These are phyloP conservation scores for Colletotrichum musae DNA, from an alignment of 2,329 filamentous ascomycete species.

Conservation along the genomic window DNA sequence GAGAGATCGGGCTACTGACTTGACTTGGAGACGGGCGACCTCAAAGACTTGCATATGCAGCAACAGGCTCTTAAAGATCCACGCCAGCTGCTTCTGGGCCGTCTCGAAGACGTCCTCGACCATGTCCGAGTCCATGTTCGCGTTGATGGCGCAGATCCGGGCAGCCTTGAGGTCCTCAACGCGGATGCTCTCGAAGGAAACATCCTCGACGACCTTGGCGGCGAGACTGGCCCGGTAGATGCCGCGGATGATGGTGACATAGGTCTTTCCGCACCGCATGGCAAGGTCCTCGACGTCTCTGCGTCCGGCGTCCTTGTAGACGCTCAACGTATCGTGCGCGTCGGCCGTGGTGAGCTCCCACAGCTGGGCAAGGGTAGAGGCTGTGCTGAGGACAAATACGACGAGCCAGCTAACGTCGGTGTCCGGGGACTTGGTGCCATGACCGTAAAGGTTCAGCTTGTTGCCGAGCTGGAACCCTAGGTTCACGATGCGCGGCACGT, in stretches of 20 bases:
- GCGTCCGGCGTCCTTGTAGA: conserved; percentile 31
- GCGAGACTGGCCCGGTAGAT: conserved; percentile 29
- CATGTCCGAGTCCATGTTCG: background rate
- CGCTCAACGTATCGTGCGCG: conserved; percentile 4
- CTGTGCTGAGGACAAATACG: conserved; percentile 9
- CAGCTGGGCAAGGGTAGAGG: conserved; percentile 18
- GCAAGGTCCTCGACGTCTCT: conserved; percentile 28
- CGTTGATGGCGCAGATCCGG: conserved; percentile 16
- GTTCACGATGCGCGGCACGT: conserved; percentile 29
- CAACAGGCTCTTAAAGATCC: conserved; percentile 14
- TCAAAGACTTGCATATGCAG: conserved; percentile 32
- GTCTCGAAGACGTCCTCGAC: background rate
- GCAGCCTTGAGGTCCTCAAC: conserved; percentile 29
- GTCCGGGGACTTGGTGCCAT: conserved; percentile 6
- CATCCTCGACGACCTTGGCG: conserved; percentile 21
- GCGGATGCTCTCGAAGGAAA: conserved; percentile 8
- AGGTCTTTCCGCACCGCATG: conserved; percentile 21
- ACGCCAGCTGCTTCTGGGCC: background rate
- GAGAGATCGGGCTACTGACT: background rate
- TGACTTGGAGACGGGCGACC: conserved; percentile 21
- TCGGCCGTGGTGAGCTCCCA: conserved; percentile 24
- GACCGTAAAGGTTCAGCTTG: conserved; percentile 25
- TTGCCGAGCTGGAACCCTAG: conserved; percentile 29
- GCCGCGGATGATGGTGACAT: conserved; percentile 25
- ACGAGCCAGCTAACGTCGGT: background rate